Conservation (phyloP, 306 rosid species). For the Fagus sylvatica region DNA sequence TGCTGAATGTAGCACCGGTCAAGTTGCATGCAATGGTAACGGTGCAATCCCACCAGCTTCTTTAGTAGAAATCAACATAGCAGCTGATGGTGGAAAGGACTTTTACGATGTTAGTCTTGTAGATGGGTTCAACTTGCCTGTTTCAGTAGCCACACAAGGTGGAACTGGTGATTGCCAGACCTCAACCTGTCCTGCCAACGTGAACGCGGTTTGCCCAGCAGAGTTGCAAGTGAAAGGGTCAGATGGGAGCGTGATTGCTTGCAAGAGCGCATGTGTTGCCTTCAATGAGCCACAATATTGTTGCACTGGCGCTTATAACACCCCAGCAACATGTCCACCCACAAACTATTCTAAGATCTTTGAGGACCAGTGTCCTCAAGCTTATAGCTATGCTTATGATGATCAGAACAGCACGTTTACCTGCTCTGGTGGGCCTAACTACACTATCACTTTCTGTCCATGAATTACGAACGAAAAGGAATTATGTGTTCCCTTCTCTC, state of each 20-base stretch:
- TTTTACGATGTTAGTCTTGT: constrained; percentile 63
- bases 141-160: constrained; percentile 43
- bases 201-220: constrained; percentile 35
- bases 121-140: constrained; percentile 67
- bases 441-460: constrained; percentile 61
- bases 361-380: constrained; percentile 54
- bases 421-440: constrained; percentile 42
- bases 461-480: constrained; percentile 8
- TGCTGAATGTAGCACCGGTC: no score
- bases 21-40: no score
- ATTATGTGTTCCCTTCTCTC: not conserved
- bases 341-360: constrained; percentile 42
- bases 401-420: constrained; percentile 39
- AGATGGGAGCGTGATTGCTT: constrained; percentile 43
- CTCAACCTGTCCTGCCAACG: constrained; percentile 29
- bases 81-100: no score
- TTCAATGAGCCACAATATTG: constrained; percentile 46
- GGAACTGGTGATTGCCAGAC: constrained; percentile 35
- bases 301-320: constrained; percentile 32
- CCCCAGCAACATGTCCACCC: constrained; percentile 39
- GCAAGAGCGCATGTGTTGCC: constrained; percentile 69
- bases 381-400: constrained; percentile 68
- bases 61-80: no score
- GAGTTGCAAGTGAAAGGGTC: constrained; percentile 32
- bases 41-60: no score